A percentile compares a stretch with the other conserved stretches of the same genome.
Evolutionary conservation across 768 basidiomycete species (phyloP).

Genomic region (Tulasnella sp.): DNA sequence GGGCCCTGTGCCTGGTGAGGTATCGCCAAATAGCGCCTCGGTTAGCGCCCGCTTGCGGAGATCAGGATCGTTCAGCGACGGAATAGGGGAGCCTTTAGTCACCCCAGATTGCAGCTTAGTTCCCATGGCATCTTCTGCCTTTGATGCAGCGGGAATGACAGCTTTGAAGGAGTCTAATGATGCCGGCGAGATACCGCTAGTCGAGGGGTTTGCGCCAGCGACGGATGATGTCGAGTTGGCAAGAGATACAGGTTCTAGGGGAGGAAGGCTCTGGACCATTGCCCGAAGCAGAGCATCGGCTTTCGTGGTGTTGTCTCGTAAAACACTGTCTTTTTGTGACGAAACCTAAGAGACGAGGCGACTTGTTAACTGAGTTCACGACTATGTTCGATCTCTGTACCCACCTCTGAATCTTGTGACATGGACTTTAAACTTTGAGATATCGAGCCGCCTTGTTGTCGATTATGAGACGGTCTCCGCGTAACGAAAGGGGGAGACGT

Average conservation of each 20-base stretch:
- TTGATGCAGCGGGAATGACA: not conserved
- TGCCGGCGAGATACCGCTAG: not conserved
- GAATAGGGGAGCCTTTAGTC: constrained; percentile 4
- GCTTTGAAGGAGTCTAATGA: not conserved
- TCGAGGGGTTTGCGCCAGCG: not conserved
- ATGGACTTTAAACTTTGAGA: not conserved
- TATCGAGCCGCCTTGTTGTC: constrained; percentile 35
- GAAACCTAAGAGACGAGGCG: not conserved
- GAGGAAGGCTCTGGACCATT: constrained; percentile 41
- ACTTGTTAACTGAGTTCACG: not conserved
- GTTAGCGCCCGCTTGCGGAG: constrained; percentile 11
- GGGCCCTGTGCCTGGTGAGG: not conserved
- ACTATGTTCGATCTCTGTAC: not conserved
- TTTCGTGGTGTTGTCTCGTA: constrained; percentile 42
- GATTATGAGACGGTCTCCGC: constrained; percentile 52
- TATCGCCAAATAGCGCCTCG: constrained; percentile 17
- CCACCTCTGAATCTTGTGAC: not conserved
- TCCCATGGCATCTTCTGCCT: not conserved
- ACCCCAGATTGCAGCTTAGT: not conserved
- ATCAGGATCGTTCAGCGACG: constrained; percentile 15
- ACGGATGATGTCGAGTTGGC: not conserved
- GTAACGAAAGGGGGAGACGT: not conserved
- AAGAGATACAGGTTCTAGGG: not conserved
- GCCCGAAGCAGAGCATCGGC: constrained; percentile 60
- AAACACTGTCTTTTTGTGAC: not conserved